Evolutionary conservation across 1,139 yeast species (phyloP).

Genomic region (Pichia sp.): DNA sequence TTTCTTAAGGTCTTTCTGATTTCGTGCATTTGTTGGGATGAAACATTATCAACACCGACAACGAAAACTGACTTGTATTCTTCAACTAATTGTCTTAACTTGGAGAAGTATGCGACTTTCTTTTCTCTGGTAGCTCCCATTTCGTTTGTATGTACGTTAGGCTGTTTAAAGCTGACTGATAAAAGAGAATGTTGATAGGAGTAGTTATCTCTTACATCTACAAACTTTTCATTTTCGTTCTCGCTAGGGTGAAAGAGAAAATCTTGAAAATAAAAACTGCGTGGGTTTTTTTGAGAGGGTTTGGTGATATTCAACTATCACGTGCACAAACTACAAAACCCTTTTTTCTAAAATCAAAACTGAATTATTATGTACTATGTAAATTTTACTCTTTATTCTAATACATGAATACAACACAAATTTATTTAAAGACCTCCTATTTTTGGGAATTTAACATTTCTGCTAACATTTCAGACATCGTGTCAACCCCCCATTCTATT

Average conservation of each 20-base stretch:
- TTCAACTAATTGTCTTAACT: conserved; percentile 91
- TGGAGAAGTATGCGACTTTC: conserved; percentile 90
- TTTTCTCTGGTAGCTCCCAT: conserved; percentile 99
- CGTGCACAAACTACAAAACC: not conserved
- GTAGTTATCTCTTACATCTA: not conserved
- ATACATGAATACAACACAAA: not conserved
- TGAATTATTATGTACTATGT: too few relatives aligned
- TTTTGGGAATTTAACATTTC: conserved; percentile 28
- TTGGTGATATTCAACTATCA: not conserved
- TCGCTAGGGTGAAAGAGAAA: not conserved
- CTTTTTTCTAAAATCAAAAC: not conserved
- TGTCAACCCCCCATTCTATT: conserved; percentile 64
- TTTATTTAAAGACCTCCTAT: not conserved
- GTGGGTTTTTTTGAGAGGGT: not conserved
- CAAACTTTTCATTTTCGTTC: conserved; percentile 2
- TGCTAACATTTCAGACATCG: conserved; percentile 48
- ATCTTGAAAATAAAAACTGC: not conserved
- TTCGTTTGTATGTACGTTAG: conserved; percentile 88
- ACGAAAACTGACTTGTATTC: conserved; percentile 97
- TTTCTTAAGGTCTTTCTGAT: conserved; percentile 96
- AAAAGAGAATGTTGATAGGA: not conserved
- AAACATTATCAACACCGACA: conserved; percentile 99
- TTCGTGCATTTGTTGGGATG: conserved; percentile 99
- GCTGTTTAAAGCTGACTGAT: conserved; percentile 72
- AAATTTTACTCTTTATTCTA: not conserved